A percentile compares a stretch with the other conserved stretches of the same genome.
Conservation (phyloP, 306 rosid species). For the Sicyos baderoa region DNA sequence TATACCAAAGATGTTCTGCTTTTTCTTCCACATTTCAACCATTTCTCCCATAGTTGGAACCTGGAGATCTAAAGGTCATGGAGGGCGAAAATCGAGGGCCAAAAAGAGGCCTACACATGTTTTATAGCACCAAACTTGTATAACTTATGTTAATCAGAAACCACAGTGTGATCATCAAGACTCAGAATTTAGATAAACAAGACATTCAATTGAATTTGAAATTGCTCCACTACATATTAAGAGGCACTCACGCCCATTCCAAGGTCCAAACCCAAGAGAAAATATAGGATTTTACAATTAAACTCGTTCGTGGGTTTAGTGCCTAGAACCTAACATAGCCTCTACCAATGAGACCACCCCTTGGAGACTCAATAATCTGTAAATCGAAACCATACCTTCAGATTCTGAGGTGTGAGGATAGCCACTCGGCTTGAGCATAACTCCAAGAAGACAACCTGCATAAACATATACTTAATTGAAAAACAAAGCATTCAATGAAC, state of each 20-base stretch:
- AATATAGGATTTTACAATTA: no score
- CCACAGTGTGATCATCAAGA: no score
- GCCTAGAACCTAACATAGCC: no score
- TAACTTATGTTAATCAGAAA: no score
- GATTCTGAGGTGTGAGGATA: slow-evolving; percentile 67
- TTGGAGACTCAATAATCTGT: not conserved
- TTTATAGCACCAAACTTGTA: no score
- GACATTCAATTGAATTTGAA: not conserved
- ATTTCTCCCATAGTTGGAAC: slow-evolving; percentile 75
- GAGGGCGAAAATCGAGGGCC: slow-evolving; percentile 6
- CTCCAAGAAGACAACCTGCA: slow-evolving; percentile 87
- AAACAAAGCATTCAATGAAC: not conserved
- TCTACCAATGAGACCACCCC: no score
- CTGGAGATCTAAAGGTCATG: slow-evolving; percentile 35
- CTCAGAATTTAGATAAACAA: no score
- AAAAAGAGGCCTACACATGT: not conserved
- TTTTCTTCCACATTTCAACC: slow-evolving; percentile 71
- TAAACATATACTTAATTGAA: not conserved
- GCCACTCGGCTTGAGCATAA: slow-evolving; percentile 76
- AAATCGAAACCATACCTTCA: slow-evolving; percentile 41
- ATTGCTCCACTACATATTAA: no score
- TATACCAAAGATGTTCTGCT: slow-evolving; percentile 74
- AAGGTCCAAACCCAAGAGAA: no score
- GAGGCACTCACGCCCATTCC: no score
- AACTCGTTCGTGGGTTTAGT: no score